Base-by-base conservation (phyloP, 257 asterid genomes). In the Gardenia jasminoides region DNA sequence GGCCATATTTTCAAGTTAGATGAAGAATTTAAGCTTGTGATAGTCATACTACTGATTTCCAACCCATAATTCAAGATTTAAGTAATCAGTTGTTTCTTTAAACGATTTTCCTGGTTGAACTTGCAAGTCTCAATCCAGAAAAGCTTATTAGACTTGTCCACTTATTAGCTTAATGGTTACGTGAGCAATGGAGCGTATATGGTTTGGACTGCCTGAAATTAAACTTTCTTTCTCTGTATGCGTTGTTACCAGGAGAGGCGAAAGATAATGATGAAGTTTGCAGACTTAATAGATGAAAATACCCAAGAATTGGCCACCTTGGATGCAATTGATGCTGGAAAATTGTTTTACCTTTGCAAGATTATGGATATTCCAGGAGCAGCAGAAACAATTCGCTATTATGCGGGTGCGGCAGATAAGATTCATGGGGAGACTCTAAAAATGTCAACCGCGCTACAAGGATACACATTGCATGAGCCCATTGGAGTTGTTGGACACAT, bases 381-480 rank as follows among this genome's bases (percentile, higher is more conserved):
- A 73, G 74, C 81, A 0, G 76, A 69, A 10, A n/a, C 19, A 19
- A 4, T 83, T 76, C 87, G 89, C 9, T 86, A 86, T 64, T 86
- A 86, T 47, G 89, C 87, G 1, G 89, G 89, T 75, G 87, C 87
- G 22, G 89, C 89, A 0, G 89, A 86, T 78, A 86, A 86, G 79
- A 86, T 86, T 33, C 89, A 86, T 20, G 89, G 87, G 43, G 78
- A 82, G 58, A 86, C 89, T 12, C 81, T 86, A 9, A 83, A 83
- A 43, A 83, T 81, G 87, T 81, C 85, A 1, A 78, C 80, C 36
- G 82, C 72, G 28, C 33, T 86, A 20, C 89, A 86, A 73, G 89
- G 76, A 0, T 86, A 86, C 84, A 86, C 89, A 0, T 61, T 86
- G 76, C 82, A 72, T n/a, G 89, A 86, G 56, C 89, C 89, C n/a